Conservation (phyloP, 192 early-diverging fungal species). For the Backusella luteola region DNA sequence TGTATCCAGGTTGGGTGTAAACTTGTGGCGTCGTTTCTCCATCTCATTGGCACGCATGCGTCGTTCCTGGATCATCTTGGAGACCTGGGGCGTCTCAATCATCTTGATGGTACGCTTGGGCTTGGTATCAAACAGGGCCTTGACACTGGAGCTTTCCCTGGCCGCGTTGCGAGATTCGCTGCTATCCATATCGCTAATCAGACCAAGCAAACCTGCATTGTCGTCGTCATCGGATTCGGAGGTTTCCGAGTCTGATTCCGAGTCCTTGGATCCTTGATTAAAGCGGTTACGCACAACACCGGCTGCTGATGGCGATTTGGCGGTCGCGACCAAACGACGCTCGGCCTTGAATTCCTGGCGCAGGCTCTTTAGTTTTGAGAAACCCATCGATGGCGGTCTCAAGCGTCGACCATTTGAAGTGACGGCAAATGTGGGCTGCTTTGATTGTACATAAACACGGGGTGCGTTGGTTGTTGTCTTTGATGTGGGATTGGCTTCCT, state of each 20-base stretch:
- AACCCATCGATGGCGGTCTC: conserved; percentile 32
- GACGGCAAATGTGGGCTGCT: conserved; percentile 20
- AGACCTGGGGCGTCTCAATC: conserved; percentile 34
- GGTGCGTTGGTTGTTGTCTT: conserved; percentile 8
- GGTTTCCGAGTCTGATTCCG: not conserved
- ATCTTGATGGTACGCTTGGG: conserved; percentile 45
- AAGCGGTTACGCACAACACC: not conserved
- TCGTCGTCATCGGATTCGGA: conserved; percentile 15
- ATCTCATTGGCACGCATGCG: conserved; percentile 32
- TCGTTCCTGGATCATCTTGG: conserved; percentile 8
- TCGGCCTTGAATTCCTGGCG: conserved; percentile 26
- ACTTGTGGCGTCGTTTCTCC: conserved; percentile 40
- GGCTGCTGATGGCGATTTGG: conserved; percentile 12
- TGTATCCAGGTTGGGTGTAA: conserved; percentile 50
- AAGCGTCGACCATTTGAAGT: conserved; percentile 28
- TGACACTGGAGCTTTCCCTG: conserved; percentile 25
- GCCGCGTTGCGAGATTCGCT: not conserved
- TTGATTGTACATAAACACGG: not conserved
- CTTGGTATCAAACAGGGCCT: conserved; percentile 28
- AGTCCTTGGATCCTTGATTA: not conserved
- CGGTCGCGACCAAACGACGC: conserved; percentile 25
- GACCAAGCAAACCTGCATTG: conserved; percentile 27
- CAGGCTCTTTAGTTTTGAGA: conserved; percentile 23
- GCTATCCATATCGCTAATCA: conserved; percentile 17
- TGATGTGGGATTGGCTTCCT: not conserved